Percentiles rank a stretch among this genome's conserved stretches.
phyloP scores from a whole-genome alignment of 306 rosid genomes.

The Glycine soja region DNA sequence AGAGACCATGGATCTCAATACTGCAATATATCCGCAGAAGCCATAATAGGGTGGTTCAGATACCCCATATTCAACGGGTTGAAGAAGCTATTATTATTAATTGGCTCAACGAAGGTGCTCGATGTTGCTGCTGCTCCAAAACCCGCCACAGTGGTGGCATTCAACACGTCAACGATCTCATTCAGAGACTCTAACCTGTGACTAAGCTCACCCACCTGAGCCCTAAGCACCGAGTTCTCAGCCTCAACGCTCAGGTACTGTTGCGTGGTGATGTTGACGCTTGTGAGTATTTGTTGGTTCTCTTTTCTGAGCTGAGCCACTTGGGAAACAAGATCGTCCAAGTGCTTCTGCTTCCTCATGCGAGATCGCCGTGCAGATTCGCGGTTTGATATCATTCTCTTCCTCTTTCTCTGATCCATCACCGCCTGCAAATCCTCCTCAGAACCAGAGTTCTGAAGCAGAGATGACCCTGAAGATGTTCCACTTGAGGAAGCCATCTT shows the following conservation, averaged over 20 bases:
- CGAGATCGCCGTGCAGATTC: conserved; percentile 91
- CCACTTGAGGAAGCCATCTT: conserved; percentile 88
- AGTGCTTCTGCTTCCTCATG: conserved; percentile 92
- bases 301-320: conserved; percentile 69
- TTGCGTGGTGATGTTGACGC: conserved; percentile 65
- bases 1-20: conserved; percentile 33
- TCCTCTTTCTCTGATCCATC: conserved; percentile 89
- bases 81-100: conserved; percentile 52
- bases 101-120: conserved; percentile 48
- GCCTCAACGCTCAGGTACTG: conserved; percentile 69
- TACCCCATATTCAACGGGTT: conserved; percentile 57
- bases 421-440: conserved; percentile 67
- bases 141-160: conserved; percentile 44
- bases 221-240: conserved; percentile 80
- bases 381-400: conserved; percentile 93
- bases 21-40: conserved; percentile 65
- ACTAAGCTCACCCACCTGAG: conserved; percentile 72
- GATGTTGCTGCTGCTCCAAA: conserved; percentile 23
- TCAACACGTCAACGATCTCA: conserved; percentile 62
- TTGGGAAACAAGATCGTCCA: conserved; percentile 82
- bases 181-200: conserved; percentile 70
- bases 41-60: conserved; percentile 73
- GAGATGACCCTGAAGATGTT: conserved; percentile 72
- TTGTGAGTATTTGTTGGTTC: conserved; percentile 72
- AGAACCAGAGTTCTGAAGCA: conserved; percentile 71